Conservation (phyloP, 164 flowering plant genomes). For the Liquidambar formosana region DNA sequence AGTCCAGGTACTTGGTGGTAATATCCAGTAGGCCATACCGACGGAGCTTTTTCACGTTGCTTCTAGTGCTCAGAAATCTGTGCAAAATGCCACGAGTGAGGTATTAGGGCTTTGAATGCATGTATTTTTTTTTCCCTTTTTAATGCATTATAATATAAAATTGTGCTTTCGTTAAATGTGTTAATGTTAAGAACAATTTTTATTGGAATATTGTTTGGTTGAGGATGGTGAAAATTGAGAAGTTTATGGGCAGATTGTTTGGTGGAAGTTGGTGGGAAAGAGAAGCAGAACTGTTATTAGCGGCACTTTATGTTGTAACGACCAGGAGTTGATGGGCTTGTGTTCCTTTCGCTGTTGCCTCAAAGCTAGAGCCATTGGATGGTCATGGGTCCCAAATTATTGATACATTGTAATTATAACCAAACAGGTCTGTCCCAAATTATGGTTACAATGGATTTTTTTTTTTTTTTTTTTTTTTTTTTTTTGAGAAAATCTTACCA, state of each 20-base stretch:
- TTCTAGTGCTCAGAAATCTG: background rate
- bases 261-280: background rate
- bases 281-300: too few species aligned
- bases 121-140: background rate
- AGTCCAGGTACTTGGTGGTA: slow-evolving; percentile 1
- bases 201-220: background rate
- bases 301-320: too few species aligned
- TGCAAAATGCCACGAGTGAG: background rate
- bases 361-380: too few species aligned
- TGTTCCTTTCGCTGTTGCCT: too few species aligned
- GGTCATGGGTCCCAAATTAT: too few species aligned
- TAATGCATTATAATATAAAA: too few species aligned
- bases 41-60: background rate
- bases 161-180: too few species aligned
- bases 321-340: too few species aligned
- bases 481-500: too few species aligned
- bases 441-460: background rate
- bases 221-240: background rate
- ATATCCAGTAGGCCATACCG: background rate
- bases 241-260: background rate
- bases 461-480: background rate
- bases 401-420: too few species aligned
- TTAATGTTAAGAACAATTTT: background rate
- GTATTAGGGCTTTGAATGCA: background rate
- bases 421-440: too few species aligned